A percentile compares a stretch with the other conserved stretches of the same genome.
Conservation (phyloP, 2,329 filamentous ascomycete species). For the Fusarium begoniae region DNA sequence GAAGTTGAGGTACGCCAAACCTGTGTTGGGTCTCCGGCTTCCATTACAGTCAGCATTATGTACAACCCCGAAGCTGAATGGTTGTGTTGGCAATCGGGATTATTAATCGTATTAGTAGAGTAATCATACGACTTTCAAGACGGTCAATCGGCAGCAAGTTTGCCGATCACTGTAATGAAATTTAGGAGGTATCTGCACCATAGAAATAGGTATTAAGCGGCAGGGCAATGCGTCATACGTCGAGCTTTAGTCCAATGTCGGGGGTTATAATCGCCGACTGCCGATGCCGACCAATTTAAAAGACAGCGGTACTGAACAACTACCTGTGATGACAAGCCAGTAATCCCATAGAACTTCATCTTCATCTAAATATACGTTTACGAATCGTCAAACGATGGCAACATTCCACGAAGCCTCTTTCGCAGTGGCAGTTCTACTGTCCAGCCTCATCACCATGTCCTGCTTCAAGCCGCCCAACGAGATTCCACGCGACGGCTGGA, state of each 20-base stretch:
- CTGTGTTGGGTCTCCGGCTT: background rate
- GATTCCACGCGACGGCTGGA: background rate
- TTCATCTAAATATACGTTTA: accelerated
- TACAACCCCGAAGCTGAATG: background rate
- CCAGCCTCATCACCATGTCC: background rate
- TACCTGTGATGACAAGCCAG: accelerated
- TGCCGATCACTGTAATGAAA: background rate
- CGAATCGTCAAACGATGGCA: accelerated
- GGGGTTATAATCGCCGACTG: background rate
- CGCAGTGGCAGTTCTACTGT: background rate
- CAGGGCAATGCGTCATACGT: background rate
- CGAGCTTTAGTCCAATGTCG: background rate
- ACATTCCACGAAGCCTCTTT: background rate
- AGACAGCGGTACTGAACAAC: background rate
- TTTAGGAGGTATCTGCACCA: background rate
- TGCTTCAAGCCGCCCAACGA: background rate
- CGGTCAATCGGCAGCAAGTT: background rate
- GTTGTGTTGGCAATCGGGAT: background rate
- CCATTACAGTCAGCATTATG: background rate
- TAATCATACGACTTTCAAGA: background rate
- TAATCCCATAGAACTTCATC: background rate
- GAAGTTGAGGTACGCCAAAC: background rate
- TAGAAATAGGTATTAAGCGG: background rate
- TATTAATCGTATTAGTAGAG: background rate
- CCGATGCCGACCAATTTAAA: background rate